phyloP scores from a whole-genome alignment of 1,139 yeast species.

The Meyerozyma elateridarum region DNA sequence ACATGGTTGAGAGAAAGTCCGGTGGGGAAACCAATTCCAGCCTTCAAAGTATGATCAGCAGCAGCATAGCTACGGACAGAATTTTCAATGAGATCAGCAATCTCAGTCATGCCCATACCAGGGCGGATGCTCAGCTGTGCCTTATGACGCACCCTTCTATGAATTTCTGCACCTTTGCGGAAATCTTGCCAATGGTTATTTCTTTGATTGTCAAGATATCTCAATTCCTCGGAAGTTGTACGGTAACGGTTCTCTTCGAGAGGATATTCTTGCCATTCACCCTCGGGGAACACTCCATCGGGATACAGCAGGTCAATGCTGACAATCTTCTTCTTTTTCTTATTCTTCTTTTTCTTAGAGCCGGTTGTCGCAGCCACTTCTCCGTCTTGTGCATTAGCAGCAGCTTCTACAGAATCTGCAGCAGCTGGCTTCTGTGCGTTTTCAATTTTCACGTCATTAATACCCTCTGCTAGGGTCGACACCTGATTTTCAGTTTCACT shows the following conservation, averaged over 20 bases:
- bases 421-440: too few relatives aligned
- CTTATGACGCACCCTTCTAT: conserved; percentile 81
- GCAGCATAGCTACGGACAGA: conserved; percentile 72
- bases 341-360: conserved; percentile 41
- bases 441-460: too few relatives aligned
- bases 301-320: conserved; percentile 68
- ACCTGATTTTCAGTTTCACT: too few relatives aligned
- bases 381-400: not conserved
- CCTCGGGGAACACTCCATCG: conserved; percentile 77
- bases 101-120: conserved; percentile 87
- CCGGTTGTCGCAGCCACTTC: not conserved
- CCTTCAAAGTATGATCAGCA: conserved; percentile 58
- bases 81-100: conserved; percentile 86
- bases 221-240: conserved; percentile 79
- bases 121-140: conserved; percentile 75
- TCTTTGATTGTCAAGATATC: conserved; percentile 69
- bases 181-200: conserved; percentile 75
- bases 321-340: conserved; percentile 41
- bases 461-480: too few relatives aligned
- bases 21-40: conserved; percentile 97
- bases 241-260: conserved; percentile 71
- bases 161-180: conserved; percentile 94
- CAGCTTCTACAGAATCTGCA: not conserved
- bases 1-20: conserved; percentile 90
- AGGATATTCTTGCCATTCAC: conserved; percentile 75